Base-by-base conservation (phyloP, 495 filamentous ascomycete genomes). In the Pyronema omphalodes region DNA sequence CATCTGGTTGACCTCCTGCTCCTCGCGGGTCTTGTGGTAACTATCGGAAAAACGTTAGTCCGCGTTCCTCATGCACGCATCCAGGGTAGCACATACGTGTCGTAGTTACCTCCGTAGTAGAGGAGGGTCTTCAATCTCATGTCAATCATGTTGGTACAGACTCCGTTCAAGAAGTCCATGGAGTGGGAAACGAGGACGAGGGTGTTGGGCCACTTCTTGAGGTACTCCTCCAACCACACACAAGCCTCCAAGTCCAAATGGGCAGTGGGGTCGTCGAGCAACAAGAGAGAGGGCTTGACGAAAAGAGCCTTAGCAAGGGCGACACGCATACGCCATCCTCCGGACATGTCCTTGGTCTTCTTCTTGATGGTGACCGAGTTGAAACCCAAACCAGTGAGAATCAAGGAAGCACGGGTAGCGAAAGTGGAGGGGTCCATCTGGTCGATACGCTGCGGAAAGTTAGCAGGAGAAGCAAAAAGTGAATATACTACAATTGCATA, bases 341-440 rank as follows among this genome's bases (percentile, higher is more conserved):
- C 91, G 59, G 91, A 99, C 91, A 99, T 99, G 65, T 99, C 91
- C 79, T 94, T 99, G 58, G 91, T 99, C 77, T 86, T 93, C 78
- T 99, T 99, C 69, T 89, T 73, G 65, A 99, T 96, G 34, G 91
- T 99, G 33, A 60, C 68, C 73, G 95, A 94, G 80, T 96, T 94
- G 77, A 99, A 99, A 57, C 91, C 91, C 41, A 99, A 84, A 88
- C 91, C 91, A 41, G 91, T 99, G 57, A 99, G 68, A 68, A 99
- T 99, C 58, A 94, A 80, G 23, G 88, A 93, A 37, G 91, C 91
- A 67, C 91, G 88, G 49, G 88, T 93, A 63, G 86, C 74, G 71
- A 99, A 99, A n/a, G 91, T 99, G n/a, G 88, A 93, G 44, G 91
- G 93, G 62, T 99, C 91, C 93, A 99, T 95, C 70, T 80, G 82